Conservation (phyloP, 176 grass and related monocot species). For the Ensete glaucum region DNA sequence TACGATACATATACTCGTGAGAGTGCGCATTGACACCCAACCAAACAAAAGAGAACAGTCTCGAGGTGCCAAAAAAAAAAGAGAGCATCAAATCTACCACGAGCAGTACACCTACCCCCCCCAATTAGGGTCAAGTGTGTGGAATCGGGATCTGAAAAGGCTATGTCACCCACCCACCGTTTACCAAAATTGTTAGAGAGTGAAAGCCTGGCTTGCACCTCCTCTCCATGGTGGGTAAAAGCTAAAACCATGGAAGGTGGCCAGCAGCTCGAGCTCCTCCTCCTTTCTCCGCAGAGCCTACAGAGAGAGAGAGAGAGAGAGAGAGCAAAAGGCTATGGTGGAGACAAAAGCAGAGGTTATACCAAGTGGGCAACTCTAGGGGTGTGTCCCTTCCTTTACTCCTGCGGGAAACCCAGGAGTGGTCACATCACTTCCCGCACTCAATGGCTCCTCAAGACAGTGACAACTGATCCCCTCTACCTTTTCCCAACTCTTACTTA, state of each 20-base stretch:
- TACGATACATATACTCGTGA: not conserved
- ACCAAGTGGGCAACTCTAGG: constrained; percentile 6
- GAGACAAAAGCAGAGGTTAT: not conserved
- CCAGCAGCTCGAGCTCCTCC: not conserved
- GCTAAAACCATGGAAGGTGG: no score
- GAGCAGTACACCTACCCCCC: not conserved
- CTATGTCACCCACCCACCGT: not conserved
- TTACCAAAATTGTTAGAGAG: not conserved
- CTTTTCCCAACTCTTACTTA: not conserved
- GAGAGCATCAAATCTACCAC: not conserved
- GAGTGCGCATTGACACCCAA: not conserved
- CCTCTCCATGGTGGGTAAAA: no score
- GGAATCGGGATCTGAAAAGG: not conserved
- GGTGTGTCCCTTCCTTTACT: constrained; percentile 1
- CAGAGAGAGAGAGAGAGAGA: not conserved
- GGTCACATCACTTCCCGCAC: constrained; percentile 14
- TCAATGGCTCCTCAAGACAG: constrained; percentile 2
- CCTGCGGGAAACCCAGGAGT: constrained; percentile 10
- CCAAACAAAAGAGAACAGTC: not conserved
- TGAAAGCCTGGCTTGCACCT: no score
- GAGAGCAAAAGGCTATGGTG: not conserved
- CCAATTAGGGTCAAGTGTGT: not conserved
- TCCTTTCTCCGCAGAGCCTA: not conserved
- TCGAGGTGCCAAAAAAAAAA: not conserved
- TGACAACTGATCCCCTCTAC: constrained; percentile 5